phyloP scores from a whole-genome alignment of 805 yeast genomes.

The Candida nitratophila region DNA sequence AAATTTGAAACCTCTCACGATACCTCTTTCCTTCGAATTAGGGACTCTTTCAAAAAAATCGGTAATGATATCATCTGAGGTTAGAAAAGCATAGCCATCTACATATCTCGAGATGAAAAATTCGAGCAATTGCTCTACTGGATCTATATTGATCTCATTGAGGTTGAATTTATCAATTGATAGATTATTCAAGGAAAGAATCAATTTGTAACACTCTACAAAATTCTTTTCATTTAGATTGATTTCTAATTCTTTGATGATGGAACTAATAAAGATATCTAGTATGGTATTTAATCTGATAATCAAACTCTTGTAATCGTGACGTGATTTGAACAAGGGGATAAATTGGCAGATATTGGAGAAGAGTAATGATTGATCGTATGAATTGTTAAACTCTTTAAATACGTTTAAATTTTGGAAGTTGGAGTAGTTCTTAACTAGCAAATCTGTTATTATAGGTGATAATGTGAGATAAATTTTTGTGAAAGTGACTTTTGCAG shows the following conservation, averaged over 20 bases:
- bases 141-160: constrained; percentile 29
- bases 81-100: constrained; percentile 21
- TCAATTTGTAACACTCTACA: constrained; percentile 24
- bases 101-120: constrained; percentile 24
- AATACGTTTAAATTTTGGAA: constrained; percentile 24
- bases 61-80: constrained; percentile 14
- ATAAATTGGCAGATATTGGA: constrained; percentile 22
- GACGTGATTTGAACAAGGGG: constrained; percentile 13
- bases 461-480: constrained; percentile 19
- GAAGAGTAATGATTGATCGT: constrained; percentile 24
- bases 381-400: constrained; percentile 23
- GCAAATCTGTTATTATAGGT: constrained; percentile 23
- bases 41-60: constrained; percentile 11
- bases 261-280: constrained; percentile 67
- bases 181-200: constrained; percentile 18
- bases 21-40: constrained; percentile 12
- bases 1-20: constrained; percentile 22
- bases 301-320: constrained; percentile 19
- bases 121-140: constrained; percentile 26
- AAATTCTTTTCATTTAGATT: constrained; percentile 44
- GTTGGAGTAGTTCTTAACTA: constrained; percentile 26
- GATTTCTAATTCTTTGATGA: constrained; percentile 59
- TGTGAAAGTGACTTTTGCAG: constrained; percentile 20
- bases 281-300: constrained; percentile 43
- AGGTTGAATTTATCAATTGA: constrained; percentile 9